phyloP scores from a whole-genome alignment of 345 rosid species.

The Streptanthus diversifolius region DNA sequence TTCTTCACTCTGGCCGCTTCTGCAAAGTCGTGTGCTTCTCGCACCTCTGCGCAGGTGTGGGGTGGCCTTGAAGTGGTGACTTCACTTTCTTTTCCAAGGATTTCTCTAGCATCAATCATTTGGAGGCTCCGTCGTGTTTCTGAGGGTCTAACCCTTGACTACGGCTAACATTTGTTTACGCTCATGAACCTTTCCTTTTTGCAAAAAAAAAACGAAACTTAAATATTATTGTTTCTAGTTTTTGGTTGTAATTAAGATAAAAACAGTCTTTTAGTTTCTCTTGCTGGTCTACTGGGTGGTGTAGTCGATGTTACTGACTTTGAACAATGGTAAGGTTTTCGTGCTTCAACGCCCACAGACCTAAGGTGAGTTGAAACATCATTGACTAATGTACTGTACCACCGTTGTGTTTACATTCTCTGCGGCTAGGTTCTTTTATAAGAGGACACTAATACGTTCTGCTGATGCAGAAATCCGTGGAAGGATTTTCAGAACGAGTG shows the following conservation, averaged over 20 bases:
- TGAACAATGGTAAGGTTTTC: slow-evolving; percentile 79
- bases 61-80: slow-evolving; percentile 52
- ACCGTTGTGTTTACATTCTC: not conserved
- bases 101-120: slow-evolving; percentile 74
- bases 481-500: slow-evolving; percentile 42
- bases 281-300: slow-evolving; percentile 11
- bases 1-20: slow-evolving; percentile 98
- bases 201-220: slow-evolving; percentile 5
- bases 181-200: slow-evolving; percentile 4
- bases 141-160: slow-evolving; percentile 84
- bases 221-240: slow-evolving; percentile 31
- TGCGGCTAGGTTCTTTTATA: slow-evolving; percentile 13
- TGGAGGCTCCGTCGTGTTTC: slow-evolving; percentile 94
- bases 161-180: slow-evolving; percentile 62
- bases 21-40: slow-evolving; percentile 59
- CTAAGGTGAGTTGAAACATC: slow-evolving; percentile 51
- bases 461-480: slow-evolving; percentile 42
- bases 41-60: slow-evolving; percentile 97
- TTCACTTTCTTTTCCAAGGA: slow-evolving; percentile 57
- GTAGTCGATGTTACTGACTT: slow-evolving; percentile 28
- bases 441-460: slow-evolving; percentile 42
- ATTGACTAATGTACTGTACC: slow-evolving; percentile 20
- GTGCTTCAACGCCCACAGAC: slow-evolving; percentile 72
- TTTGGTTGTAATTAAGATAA: slow-evolving; percentile 12
- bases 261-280: slow-evolving; percentile 8